These are phyloP conservation scores for Catharanthus roseus DNA, from an alignment of 257 asterid genomes.

Conservation along the genomic window DNA sequence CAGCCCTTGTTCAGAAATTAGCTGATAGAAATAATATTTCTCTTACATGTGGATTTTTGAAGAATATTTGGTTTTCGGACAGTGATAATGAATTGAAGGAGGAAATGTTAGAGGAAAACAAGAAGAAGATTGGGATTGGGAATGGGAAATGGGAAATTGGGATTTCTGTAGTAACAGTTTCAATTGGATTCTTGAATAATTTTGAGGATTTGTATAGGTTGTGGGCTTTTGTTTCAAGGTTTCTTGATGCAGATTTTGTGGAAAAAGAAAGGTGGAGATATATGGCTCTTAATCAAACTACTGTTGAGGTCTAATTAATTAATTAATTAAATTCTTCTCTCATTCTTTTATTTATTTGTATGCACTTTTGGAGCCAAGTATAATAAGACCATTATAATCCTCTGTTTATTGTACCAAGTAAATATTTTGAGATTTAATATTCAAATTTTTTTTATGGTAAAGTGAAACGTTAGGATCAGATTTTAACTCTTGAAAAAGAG, in stretches of 20 bases:
- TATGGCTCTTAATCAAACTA: constrained; percentile 64
- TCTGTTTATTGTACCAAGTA: too few species aligned
- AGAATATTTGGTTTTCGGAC: constrained; percentile 44
- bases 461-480: too few species aligned
- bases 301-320: constrained; percentile 64
- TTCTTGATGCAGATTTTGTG: constrained; percentile 88
- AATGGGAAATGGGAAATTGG: constrained; percentile 26
- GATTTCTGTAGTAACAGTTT: constrained; percentile 45
- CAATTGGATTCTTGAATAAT: constrained; percentile 49
- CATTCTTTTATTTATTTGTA: not conserved
- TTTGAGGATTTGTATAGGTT: constrained; percentile 66
- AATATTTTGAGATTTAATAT: too few species aligned
- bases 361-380: not conserved
- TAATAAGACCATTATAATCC: too few species aligned
- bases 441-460: too few species aligned
- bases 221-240: constrained; percentile 73
- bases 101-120: constrained; percentile 12
- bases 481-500: too few species aligned
- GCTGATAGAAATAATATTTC: constrained; percentile 71
- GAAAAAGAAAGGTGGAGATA: constrained; percentile 91
- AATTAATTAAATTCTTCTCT: not conserved
- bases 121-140: too few species aligned
- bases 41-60: constrained; percentile 46
- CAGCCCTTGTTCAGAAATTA: constrained; percentile 61
- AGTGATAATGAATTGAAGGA: constrained; percentile 32